phyloP scores from a whole-genome alignment of 208 protist genomes.

The Lotmaria passim region DNA sequence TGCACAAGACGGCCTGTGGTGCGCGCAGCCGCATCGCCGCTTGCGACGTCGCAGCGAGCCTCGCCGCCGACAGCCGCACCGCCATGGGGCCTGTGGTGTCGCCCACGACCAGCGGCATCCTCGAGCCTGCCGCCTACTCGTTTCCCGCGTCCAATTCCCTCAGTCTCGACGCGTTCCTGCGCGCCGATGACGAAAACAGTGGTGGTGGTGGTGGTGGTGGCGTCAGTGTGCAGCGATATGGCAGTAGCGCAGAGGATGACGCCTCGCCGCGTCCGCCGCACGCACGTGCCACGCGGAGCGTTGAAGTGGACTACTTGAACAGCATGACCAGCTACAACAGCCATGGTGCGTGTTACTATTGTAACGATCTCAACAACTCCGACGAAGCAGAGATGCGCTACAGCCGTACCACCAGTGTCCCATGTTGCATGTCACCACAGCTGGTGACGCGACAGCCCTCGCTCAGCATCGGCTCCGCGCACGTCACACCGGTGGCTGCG shows the following conservation, averaged over 20 bases:
- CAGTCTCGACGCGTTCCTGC: neutral
- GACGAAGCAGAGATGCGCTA: neutral
- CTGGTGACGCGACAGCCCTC: slow-evolving; percentile 14
- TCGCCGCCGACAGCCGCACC: neutral
- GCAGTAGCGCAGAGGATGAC: neutral
- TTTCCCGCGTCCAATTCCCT: neutral
- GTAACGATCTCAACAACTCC: no score
- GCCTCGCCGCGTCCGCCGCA: neutral
- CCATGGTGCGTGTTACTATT: no score
- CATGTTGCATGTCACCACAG: slow-evolving; percentile 13
- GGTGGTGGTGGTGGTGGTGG: no score
- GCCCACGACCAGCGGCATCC: neutral
- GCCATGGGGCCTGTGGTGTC: neutral
- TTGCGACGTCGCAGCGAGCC: neutral
- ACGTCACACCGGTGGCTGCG: neutral
- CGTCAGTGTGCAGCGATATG: no score
- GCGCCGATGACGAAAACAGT: no score
- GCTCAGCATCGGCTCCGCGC: neutral
- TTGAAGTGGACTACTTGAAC: neutral
- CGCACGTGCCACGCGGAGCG: neutral
- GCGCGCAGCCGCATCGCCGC: slow-evolving; percentile 18
- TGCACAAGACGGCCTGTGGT: neutral
- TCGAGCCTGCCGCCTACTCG: neutral
- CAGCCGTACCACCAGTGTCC: neutral
- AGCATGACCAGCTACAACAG: neutral